These are phyloP conservation scores for Suillus spraguei DNA, from an alignment of 768 basidiomycete species.

Conservation along the genomic window DNA sequence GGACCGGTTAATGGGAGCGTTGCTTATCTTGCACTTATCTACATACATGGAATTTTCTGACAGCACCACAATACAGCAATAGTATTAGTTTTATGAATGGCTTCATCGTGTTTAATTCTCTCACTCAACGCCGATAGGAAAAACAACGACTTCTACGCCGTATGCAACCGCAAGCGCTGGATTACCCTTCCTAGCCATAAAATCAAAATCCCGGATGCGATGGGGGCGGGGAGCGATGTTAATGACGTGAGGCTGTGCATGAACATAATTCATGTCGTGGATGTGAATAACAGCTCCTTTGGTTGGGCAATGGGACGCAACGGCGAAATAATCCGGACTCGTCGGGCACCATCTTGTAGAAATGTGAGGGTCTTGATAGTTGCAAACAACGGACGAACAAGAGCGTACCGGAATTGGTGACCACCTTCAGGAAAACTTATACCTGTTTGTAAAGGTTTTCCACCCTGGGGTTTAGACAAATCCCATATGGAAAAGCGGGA, in stretches of 20 bases:
- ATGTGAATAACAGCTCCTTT: slow-evolving; percentile 72
- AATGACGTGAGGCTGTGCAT: slow-evolving; percentile 65
- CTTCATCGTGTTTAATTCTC: slow-evolving; percentile 17
- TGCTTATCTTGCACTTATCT: slow-evolving; percentile 2
- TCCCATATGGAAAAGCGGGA: slow-evolving; percentile 80
- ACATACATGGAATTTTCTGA: neutral
- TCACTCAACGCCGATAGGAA: slow-evolving; percentile 65
- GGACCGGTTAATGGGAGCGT: slow-evolving; percentile 20
- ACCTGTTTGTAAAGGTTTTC: slow-evolving; percentile 67
- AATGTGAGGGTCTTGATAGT: slow-evolving; percentile 4
- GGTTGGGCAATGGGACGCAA: slow-evolving; percentile 59
- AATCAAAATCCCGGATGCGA: slow-evolving; percentile 76
- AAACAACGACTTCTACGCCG: slow-evolving; percentile 58
- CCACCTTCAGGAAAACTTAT: slow-evolving; percentile 68
- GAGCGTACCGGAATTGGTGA: slow-evolving; percentile 61
- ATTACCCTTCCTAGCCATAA: slow-evolving; percentile 59
- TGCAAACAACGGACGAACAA: slow-evolving; percentile 12
- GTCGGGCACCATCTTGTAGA: slow-evolving; percentile 72
- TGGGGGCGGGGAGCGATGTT: slow-evolving; percentile 62
- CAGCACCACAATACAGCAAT: neutral
- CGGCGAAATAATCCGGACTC: slow-evolving; percentile 76
- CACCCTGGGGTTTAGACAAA: slow-evolving; percentile 68
- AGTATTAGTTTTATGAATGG: slow-evolving; percentile 16
- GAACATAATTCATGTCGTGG: slow-evolving; percentile 64
- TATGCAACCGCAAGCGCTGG: slow-evolving; percentile 71